Evolutionary conservation across 1,139 yeast species (phyloP).

Genomic region (Pneumocystis murina): DNA sequence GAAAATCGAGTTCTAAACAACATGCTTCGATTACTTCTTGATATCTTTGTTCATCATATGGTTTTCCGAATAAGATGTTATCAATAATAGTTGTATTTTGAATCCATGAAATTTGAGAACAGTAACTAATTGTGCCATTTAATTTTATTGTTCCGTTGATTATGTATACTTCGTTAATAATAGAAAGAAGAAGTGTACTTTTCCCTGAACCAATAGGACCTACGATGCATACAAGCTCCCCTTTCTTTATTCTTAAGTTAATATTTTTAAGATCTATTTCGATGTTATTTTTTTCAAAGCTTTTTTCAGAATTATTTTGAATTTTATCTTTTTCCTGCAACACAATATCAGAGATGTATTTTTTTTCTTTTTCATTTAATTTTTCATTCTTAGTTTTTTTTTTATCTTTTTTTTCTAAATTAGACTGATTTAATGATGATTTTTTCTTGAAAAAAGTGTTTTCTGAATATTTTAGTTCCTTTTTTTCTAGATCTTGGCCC

Average conservation of each 20-base stretch:
- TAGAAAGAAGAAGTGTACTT: constrained; percentile 68
- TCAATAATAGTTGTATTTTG: constrained; percentile 88
- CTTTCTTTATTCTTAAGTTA: constrained; percentile 56
- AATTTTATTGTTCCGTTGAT: constrained; percentile 58
- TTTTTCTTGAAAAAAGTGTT: background rate
- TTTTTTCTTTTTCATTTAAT: background rate
- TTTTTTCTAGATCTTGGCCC: background rate
- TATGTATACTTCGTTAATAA: constrained; percentile 75
- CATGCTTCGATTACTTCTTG: constrained; percentile 72
- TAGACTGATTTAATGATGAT: background rate
- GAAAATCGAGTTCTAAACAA: constrained; percentile 69
- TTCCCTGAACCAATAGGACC: constrained; percentile 93
- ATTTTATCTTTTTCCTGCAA: background rate
- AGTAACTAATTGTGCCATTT: constrained; percentile 77
- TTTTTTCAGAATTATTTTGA: background rate
- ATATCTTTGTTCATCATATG: constrained; percentile 66
- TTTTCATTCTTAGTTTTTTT: background rate
- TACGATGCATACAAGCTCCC: constrained; percentile 72
- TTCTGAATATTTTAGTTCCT: background rate
- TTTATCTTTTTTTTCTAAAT: background rate
- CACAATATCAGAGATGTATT: background rate
- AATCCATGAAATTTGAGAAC: constrained; percentile 89
- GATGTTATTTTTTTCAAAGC: constrained; percentile 28
- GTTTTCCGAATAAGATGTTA: constrained; percentile 78
- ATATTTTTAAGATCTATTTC: constrained; percentile 38